A percentile compares a stretch with the other conserved stretches of the same genome.
These are phyloP conservation scores for Ligustrum vulgare DNA, from an alignment of 257 asterid species.

Conservation along the genomic window DNA sequence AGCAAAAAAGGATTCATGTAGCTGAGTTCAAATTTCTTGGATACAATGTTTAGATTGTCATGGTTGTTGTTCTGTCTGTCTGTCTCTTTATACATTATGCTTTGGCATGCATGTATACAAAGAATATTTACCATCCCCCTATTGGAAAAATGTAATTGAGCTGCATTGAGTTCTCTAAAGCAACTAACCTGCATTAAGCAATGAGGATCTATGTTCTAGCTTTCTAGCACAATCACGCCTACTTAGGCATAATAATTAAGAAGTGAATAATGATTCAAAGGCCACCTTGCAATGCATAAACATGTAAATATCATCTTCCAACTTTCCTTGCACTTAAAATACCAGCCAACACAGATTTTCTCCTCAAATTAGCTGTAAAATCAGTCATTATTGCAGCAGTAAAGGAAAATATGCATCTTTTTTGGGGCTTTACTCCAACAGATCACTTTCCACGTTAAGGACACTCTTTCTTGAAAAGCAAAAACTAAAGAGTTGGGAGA, in stretches of 20 bases:
- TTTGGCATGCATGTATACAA: conserved; percentile 11
- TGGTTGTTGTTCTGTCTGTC: not conserved
- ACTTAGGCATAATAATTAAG: not conserved
- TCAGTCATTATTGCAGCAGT: not conserved
- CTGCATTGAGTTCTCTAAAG: not conserved
- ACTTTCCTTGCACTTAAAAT: not conserved
- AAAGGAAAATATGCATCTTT: not conserved
- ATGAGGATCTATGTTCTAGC: not conserved
- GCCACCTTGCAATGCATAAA: not conserved
- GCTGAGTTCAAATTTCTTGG: not conserved
- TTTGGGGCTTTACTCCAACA: not conserved
- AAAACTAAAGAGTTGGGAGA: not conserved
- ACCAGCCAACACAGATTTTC: not conserved
- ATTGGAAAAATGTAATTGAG: not conserved
- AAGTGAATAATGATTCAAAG: not conserved
- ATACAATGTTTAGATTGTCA: not conserved
- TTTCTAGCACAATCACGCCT: not conserved
- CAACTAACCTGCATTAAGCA: not conserved
- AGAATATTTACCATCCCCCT: not conserved
- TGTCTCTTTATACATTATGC: not conserved
- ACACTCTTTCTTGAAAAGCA: not conserved
- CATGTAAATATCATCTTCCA: not conserved
- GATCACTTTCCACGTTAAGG: not conserved
- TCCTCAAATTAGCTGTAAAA: not conserved
- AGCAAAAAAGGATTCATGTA: not conserved